Evolutionary conservation across 805 yeast genomes (phyloP), one percentile per base, ranked within the genome.

Genomic region (baker's yeast (Saccharomyces cerevisiae)): DNA sequence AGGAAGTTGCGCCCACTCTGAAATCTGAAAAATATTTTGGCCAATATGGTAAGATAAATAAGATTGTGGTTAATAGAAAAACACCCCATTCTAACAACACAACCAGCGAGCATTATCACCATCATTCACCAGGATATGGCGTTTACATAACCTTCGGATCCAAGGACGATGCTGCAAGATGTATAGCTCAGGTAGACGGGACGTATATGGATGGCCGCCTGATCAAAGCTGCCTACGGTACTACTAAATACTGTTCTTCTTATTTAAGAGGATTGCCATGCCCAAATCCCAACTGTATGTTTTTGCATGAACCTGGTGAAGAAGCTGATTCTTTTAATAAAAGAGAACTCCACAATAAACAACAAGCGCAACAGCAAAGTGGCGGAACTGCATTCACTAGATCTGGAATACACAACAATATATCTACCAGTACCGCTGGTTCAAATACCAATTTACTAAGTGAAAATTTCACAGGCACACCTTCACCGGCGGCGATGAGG

Each of bases 221-320:
- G 32, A 77, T 94, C 58, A 79, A 92, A 57, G 99, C 99, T 14
- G 97, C 98, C 0, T 96, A 91, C 70, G 99, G 99, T 68, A 94
- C 99, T 4, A 94, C 99, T 11, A 94, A 94, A 71, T 94, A 94
- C 74, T 94, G 99, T 70, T 89, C 96, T n/a, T 86, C 96, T 2
- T 94, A 94, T 68, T 75, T 94, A 59, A 80, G 97, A 61, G 97
- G 97, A 41, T 95, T 89, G 69, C 85, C 94, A 9, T 94, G 99
- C 73, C 99, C 96, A 56, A 94, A 94, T 72, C 98, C 98, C 58
- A 89, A 90, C 67, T 94, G 99, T 78, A 94, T 94, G 99, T 94
- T 94, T 66, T 78, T 94, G 64, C 99, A 94, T 70, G 99, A 94
- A 72, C 99, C 99, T 6, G 99, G 99, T 55, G 99, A 94, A 75